A percentile compares a stretch with the other conserved stretches of the same genome.
These are phyloP conservation scores for Cryptosporidium baileyi DNA, from an alignment of 169 alveolate genomes.

Conservation along the genomic window DNA sequence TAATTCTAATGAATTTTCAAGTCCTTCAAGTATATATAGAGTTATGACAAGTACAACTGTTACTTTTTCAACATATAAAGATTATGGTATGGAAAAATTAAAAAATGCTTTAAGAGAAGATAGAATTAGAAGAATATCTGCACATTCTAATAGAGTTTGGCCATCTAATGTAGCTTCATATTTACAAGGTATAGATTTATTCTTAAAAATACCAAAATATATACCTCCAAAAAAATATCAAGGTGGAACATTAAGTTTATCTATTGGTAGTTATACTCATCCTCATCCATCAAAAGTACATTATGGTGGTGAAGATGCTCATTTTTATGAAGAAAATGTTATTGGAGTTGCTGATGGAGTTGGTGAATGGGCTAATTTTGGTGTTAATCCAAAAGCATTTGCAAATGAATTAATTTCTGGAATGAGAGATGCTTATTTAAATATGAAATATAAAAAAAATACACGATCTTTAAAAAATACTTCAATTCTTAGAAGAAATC, in stretches of 20 bases:
- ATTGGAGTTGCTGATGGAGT: constrained; percentile 85
- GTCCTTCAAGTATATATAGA: constrained; percentile 12
- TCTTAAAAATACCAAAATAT: constrained; percentile 45
- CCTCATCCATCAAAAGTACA: constrained; percentile 81
- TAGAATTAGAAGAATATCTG: constrained; percentile 34
- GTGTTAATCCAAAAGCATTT: constrained; percentile 75
- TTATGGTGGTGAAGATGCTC: constrained; percentile 90
- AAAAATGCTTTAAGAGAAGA: constrained; percentile 57
- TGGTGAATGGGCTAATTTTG: constrained; percentile 79
- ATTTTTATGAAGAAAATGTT: constrained; percentile 72
- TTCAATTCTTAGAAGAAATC: neutral
- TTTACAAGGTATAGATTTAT: constrained; percentile 52
- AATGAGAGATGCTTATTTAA: constrained; percentile 67
- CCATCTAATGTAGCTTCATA: constrained; percentile 50
- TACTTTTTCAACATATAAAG: constrained; percentile 7
- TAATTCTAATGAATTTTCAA: neutral
- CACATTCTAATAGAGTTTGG: constrained; percentile 36
- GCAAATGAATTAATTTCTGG: constrained; percentile 77
- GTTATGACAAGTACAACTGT: constrained; percentile 44
- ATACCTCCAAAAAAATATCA: constrained; percentile 2
- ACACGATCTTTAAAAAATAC: neutral
- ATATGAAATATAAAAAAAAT: neutral
- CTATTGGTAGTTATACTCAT: constrained; percentile 45
- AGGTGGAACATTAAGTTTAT: neutral
- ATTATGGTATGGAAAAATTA: constrained; percentile 30